phyloP scores from a whole-genome alignment of 306 rosid genomes.

The Astragalus membranaceus region DNA sequence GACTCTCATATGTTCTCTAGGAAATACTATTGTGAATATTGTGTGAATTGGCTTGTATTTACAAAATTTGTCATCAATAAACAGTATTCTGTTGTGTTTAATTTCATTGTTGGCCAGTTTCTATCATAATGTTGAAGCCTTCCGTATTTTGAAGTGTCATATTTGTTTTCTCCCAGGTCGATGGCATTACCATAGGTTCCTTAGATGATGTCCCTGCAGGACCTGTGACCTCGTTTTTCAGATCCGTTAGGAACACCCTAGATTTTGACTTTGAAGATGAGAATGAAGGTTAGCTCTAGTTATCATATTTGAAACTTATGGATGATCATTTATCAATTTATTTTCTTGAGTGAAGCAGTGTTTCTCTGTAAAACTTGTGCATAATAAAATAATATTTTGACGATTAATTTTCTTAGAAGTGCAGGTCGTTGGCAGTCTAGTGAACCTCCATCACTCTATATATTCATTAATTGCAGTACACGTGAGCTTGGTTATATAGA shows the following conservation, averaged over 20 bases:
- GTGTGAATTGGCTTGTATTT: too few relatives aligned
- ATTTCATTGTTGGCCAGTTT: too few relatives aligned
- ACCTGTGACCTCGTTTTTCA: slow-evolving; percentile 70
- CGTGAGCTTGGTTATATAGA: slow-evolving; percentile 84
- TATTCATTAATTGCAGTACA: slow-evolving; percentile 85
- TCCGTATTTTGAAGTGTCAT: background rate
- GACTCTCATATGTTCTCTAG: too few relatives aligned
- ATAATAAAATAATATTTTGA: slow-evolving; percentile 16
- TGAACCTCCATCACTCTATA: slow-evolving; percentile 79
- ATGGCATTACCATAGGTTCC: slow-evolving; percentile 72
- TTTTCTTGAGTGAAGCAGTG: slow-evolving; percentile 9
- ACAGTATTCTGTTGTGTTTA: too few relatives aligned
- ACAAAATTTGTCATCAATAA: too few relatives aligned
- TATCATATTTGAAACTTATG: background rate
- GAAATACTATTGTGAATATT: too few relatives aligned
- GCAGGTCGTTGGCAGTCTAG: slow-evolving; percentile 84
- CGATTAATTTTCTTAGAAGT: slow-evolving; percentile 26
- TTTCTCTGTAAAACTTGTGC: background rate
- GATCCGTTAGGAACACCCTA: slow-evolving; percentile 85
- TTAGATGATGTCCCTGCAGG: slow-evolving; percentile 86
- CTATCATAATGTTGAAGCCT: background rate
- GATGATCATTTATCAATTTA: background rate
- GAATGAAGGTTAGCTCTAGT: slow-evolving; percentile 61
- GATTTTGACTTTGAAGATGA: slow-evolving; percentile 98
- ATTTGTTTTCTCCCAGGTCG: slow-evolving; percentile 53